These are phyloP conservation scores for Penicillium psychrosexuale DNA, from an alignment of 2,329 filamentous ascomycete species.

Conservation along the genomic window DNA sequence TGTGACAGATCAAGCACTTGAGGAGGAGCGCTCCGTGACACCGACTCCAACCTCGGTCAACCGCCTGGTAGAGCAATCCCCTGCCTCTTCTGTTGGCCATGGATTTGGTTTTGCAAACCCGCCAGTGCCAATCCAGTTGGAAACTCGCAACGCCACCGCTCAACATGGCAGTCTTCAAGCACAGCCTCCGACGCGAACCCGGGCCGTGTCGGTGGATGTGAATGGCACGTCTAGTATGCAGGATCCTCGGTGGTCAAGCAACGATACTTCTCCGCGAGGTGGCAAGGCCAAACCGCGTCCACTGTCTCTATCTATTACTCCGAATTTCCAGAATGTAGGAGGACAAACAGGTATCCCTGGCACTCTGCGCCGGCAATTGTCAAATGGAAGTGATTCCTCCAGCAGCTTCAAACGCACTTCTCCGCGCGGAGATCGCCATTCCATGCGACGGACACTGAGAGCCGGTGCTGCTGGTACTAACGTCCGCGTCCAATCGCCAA, in stretches of 20 bases:
- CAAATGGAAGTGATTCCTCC: slow-evolving; percentile 63
- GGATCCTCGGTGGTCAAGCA: slow-evolving; percentile 10
- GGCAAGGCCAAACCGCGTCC: slow-evolving; percentile 18
- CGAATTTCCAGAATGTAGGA: slow-evolving; percentile 16
- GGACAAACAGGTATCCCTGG: slow-evolving; percentile 5
- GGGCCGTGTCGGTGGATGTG: slow-evolving; percentile 22
- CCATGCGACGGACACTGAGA: slow-evolving; percentile 74
- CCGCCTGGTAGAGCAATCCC: slow-evolving; percentile 18
- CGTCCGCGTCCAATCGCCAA: slow-evolving; percentile 34
- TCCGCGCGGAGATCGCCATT: slow-evolving; percentile 49
- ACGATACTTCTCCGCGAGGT: not conserved
- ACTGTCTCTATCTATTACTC: slow-evolving; percentile 26
- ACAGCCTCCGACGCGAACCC: slow-evolving; percentile 13
- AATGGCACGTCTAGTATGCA: slow-evolving; percentile 7
- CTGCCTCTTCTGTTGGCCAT: slow-evolving; percentile 14
- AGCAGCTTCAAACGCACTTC: slow-evolving; percentile 75
- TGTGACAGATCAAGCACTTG: slow-evolving; percentile 7
- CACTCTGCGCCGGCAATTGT: slow-evolving; percentile 53
- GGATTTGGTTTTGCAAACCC: slow-evolving; percentile 20
- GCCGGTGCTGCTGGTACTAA: slow-evolving; percentile 38
- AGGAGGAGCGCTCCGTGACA: slow-evolving; percentile 23
- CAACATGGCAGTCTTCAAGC: slow-evolving; percentile 10
- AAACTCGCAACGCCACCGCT: not conserved
- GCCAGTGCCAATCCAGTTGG: slow-evolving; percentile 11
- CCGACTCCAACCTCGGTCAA: slow-evolving; percentile 16